These are phyloP conservation scores for Alternaria consortialis DNA, from an alignment of 2,329 filamentous ascomycete genomes.

Conservation along the genomic window DNA sequence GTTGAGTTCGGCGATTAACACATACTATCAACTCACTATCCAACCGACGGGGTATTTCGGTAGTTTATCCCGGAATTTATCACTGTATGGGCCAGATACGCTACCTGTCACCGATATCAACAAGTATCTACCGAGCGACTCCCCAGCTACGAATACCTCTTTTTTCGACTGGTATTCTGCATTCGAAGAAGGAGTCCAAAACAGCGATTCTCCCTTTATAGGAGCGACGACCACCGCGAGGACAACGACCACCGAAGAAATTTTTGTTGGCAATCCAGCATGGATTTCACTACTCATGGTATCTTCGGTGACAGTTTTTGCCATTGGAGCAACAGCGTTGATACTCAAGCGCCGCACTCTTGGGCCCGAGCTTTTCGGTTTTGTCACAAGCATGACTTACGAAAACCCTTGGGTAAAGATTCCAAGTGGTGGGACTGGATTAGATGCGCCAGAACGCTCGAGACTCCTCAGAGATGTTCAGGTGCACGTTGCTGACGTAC, in stretches of 20 bases:
- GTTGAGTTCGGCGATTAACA: constrained; percentile 40
- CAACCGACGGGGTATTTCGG: constrained; percentile 38
- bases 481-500: constrained; percentile 45
- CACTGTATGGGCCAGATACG: constrained; percentile 39
- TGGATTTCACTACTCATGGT: constrained; percentile 41
- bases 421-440: constrained; percentile 38
- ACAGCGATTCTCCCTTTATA: constrained; percentile 30
- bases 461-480: constrained; percentile 44
- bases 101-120: constrained; percentile 32
- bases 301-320: constrained; percentile 28
- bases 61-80: constrained; percentile 30
- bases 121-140: constrained; percentile 32
- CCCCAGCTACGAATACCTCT: constrained; percentile 20
- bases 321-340: constrained; percentile 27
- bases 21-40: constrained; percentile 42
- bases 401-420: constrained; percentile 45
- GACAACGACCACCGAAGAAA: constrained; percentile 15
- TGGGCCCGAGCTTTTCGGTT: constrained; percentile 49
- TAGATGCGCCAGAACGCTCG: constrained; percentile 48
- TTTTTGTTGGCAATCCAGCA: constrained; percentile 40
- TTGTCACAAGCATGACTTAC: constrained; percentile 51
- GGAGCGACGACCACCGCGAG: constrained; percentile 38
- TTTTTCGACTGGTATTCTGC: constrained; percentile 29
- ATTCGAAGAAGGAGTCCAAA: constrained; percentile 10
- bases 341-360: constrained; percentile 40